phyloP scores from a whole-genome alignment of 345 rosid genomes.

The Adansonia digitata region DNA sequence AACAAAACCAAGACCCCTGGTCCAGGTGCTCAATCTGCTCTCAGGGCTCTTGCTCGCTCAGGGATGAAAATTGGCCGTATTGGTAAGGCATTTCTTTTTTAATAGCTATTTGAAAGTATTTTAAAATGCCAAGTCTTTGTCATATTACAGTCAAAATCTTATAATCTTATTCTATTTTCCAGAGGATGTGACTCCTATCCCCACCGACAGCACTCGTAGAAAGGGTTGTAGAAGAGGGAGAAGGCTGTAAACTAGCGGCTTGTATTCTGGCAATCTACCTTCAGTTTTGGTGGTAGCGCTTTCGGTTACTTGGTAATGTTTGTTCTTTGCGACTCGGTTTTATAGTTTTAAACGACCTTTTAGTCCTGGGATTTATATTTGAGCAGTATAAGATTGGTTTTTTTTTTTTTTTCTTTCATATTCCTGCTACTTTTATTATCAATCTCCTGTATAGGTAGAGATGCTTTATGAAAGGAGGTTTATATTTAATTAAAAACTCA shows the following conservation, averaged over 20 bases:
- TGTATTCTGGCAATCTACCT: neutral
- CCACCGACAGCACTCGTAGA: too few species aligned
- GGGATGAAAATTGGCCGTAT: conserved; percentile 6
- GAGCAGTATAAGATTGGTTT: too few species aligned
- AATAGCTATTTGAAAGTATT: neutral
- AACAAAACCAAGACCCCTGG: conserved; percentile 9
- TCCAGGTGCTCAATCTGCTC: conserved; percentile 8
- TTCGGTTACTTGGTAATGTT: neutral
- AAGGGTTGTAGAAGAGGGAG: too few species aligned
- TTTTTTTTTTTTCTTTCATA: neutral
- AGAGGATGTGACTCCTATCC: too few species aligned
- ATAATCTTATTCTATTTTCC: neutral
- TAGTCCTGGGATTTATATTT: neutral
- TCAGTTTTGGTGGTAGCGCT: neutral
- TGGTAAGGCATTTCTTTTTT: neutral
- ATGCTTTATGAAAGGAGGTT: neutral
- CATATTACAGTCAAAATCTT: neutral
- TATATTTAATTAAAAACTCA: neutral
- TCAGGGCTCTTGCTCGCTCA: conserved; percentile 5
- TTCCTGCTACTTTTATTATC: neutral
- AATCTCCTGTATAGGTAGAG: neutral
- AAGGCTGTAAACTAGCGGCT: conserved; percentile 44
- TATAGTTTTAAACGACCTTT: neutral
- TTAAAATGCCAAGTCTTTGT: neutral
- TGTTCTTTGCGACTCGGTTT: neutral